phyloP scores from a whole-genome alignment of 2,329 filamentous ascomycete species.

The Orbilia quercus region DNA sequence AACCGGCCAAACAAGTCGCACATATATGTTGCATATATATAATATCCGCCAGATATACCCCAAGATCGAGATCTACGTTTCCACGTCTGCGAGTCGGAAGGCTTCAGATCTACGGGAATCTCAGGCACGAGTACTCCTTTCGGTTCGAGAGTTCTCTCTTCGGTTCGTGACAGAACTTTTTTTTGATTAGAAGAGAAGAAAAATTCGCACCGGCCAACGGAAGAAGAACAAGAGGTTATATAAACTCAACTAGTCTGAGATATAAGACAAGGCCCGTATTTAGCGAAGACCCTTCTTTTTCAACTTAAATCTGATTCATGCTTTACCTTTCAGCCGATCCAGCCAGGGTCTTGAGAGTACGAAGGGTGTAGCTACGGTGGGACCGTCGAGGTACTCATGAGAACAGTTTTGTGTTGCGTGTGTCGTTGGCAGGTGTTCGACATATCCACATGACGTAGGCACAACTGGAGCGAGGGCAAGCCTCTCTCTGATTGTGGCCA shows the following conservation, averaged over 20 bases:
- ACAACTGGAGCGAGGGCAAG: conserved; percentile 22
- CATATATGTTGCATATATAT: too few species aligned
- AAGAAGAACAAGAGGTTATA: conserved; percentile 19
- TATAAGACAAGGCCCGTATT: conserved; percentile 9
- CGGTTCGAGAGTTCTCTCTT: neutral
- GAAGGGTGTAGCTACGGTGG: neutral
- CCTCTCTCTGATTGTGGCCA: conserved; percentile 24
- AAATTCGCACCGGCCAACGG: conserved; percentile 5
- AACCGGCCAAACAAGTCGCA: conserved; percentile 13
- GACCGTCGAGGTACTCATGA: conserved; percentile 27
- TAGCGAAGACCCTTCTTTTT: conserved; percentile 14
- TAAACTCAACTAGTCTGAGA: conserved; percentile 1
- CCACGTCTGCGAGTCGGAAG: too few species aligned
- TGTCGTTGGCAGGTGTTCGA: conserved; percentile 54
- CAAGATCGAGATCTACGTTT: neutral
- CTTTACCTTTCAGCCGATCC: conserved; percentile 5
- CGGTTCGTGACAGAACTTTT: conserved; percentile 12
- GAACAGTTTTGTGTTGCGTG: conserved; percentile 53
- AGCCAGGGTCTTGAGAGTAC: neutral
- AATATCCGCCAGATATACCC: too few species aligned
- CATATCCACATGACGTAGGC: conserved; percentile 49
- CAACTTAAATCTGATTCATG: neutral
- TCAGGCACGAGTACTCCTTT: too few species aligned
- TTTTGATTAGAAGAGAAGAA: conserved; percentile 5
- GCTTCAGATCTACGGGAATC: too few species aligned